Percentiles rank a stretch among this genome's conserved stretches.
phyloP scores from a whole-genome alignment of 1,139 yeast genomes.

The Hyphopichia burtonii region DNA sequence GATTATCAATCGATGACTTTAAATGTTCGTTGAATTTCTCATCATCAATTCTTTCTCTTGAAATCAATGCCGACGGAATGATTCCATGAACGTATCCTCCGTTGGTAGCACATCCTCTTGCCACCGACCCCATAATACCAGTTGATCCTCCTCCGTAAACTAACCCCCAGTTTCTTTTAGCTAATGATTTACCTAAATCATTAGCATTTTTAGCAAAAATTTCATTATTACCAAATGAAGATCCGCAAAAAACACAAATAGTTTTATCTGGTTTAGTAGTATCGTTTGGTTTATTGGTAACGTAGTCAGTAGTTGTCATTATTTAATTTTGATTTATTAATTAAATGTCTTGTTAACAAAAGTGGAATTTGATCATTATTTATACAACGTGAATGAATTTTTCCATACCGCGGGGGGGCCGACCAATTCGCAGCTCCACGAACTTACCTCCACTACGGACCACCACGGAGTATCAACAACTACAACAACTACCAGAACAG shows the following conservation, averaged over 20 bases:
- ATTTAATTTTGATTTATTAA: too few species aligned
- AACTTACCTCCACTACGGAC: too few species aligned
- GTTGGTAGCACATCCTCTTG: conserved; percentile 63
- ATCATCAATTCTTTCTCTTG: conserved; percentile 61
- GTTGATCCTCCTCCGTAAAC: conserved; percentile 93
- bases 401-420: too few species aligned
- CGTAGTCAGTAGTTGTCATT: background rate
- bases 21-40: conserved; percentile 49
- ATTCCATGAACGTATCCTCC: conserved; percentile 84
- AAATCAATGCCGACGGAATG: conserved; percentile 78
- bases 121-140: conserved; percentile 84
- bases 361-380: too few species aligned
- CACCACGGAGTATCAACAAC: too few species aligned
- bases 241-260: conserved; percentile 86
- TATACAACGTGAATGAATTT: too few species aligned
- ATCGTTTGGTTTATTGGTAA: conserved; percentile 2
- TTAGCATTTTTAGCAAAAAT: conserved; percentile 54
- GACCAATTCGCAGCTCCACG: too few species aligned
- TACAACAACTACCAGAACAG: too few species aligned
- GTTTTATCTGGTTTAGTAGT: conserved; percentile 35
- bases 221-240: conserved; percentile 65
- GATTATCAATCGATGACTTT: conserved; percentile 45
- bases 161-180: conserved; percentile 64
- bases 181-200: conserved; percentile 58
- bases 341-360: too few species aligned